Percentiles rank a stretch among this genome's conserved stretches.
phyloP scores from a whole-genome alignment of 441 rosid species.

The Bruguiera hainesii region DNA sequence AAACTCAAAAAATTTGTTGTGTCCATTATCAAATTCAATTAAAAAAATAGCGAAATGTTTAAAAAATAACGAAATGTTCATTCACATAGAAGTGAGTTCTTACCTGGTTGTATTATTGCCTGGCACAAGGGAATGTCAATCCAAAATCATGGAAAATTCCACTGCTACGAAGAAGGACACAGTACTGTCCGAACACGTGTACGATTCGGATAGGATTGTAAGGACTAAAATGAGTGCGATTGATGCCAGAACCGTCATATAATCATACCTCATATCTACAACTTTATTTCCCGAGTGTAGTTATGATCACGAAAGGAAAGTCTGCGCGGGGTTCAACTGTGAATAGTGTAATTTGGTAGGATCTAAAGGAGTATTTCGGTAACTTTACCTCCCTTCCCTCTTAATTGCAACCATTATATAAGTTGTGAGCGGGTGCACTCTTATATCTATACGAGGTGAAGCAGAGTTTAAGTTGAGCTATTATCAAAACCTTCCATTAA shows the following conservation, averaged over 20 bases:
- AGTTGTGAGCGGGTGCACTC: constrained; percentile 13
- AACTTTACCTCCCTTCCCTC: constrained; percentile 4
- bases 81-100: no score
- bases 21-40: no score
- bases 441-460: not conserved
- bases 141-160: not conserved
- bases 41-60: no score
- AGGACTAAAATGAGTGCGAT: constrained; percentile 21
- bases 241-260: constrained; percentile 17
- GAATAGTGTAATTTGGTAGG: not conserved
- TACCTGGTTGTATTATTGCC: no score
- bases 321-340: no score
- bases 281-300: not conserved
- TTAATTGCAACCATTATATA: constrained; percentile 22
- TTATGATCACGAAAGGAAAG: constrained; percentile 7
- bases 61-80: no score
- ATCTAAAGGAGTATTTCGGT: constrained; percentile 33
- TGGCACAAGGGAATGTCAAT: not conserved
- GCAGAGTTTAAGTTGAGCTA: constrained; percentile 14
- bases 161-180: not conserved
- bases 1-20: no score
- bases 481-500: not conserved
- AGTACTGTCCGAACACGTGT: constrained; percentile 52
- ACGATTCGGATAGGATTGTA: constrained; percentile 27
- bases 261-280: not conserved